Conservation (phyloP, 768 basidiomycete species). For the Russula compacta region DNA sequence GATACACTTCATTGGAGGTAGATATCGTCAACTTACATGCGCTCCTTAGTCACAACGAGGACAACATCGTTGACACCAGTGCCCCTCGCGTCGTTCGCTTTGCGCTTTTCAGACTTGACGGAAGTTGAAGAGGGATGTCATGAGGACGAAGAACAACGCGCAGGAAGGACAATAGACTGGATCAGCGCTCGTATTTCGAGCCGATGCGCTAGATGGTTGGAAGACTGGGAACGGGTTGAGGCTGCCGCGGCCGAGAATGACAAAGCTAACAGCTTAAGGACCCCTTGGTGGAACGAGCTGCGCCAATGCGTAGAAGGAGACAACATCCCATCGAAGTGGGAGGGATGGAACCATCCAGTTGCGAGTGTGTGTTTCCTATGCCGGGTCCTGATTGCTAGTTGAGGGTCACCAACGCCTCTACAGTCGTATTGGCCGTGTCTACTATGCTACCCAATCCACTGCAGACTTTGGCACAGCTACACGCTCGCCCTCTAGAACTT, state of each 20-base stretch:
- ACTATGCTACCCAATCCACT: constrained; percentile 76
- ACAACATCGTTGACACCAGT: constrained; percentile 65
- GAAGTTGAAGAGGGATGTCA: constrained; percentile 67
- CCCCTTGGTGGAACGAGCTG: constrained; percentile 88
- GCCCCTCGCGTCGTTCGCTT: constrained; percentile 59
- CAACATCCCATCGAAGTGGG: constrained; percentile 55
- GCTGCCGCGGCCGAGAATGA: constrained; percentile 26
- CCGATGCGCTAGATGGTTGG: constrained; percentile 61
- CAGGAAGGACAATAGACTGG: constrained; percentile 80
- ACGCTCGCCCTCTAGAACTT: constrained; percentile 54
- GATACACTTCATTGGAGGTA: background rate
- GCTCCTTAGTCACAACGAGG: constrained; percentile 57
- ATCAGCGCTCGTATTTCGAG: constrained; percentile 61
- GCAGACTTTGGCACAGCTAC: constrained; percentile 68
- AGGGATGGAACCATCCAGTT: constrained; percentile 84
- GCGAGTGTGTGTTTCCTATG: constrained; percentile 43
- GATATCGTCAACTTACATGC: constrained; percentile 1
- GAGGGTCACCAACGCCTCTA: background rate
- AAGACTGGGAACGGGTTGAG: constrained; percentile 44
- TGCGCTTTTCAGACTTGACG: constrained; percentile 68
- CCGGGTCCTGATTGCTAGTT: background rate
- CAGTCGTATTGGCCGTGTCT: constrained; percentile 77
- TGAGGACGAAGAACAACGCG: constrained; percentile 73
- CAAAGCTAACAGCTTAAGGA: constrained; percentile 29
- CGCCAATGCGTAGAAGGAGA: constrained; percentile 70